These are phyloP conservation scores for Hypoxylon lienhwacheense DNA, from an alignment of 495 filamentous ascomycete genomes.

Conservation along the genomic window DNA sequence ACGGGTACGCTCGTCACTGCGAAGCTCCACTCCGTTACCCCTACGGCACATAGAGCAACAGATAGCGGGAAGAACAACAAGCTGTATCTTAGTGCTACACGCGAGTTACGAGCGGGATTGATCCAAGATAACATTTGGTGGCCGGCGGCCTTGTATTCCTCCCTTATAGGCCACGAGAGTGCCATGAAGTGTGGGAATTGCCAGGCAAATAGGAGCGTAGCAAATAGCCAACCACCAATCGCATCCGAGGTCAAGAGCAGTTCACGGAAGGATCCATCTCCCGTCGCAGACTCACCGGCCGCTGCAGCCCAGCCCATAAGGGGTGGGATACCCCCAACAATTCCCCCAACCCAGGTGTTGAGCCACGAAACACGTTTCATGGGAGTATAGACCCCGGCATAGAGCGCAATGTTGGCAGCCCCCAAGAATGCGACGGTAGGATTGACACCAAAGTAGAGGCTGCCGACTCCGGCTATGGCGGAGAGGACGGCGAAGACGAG, in stretches of 20 bases:
- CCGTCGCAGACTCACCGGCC: constrained; percentile 80
- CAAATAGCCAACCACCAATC: constrained; percentile 87
- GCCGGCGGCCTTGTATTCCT: constrained; percentile 86
- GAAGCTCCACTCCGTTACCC: constrained; percentile 88
- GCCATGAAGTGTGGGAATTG: constrained; percentile 99
- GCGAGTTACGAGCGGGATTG: constrained; percentile 77
- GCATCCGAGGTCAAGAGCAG: constrained; percentile 64
- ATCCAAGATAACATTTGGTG: constrained; percentile 91
- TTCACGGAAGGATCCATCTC: constrained; percentile 71
- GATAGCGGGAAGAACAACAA: constrained; percentile 87
- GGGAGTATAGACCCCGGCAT: constrained; percentile 90
- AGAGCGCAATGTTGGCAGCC: constrained; percentile 80
- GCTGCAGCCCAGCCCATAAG: constrained; percentile 98
- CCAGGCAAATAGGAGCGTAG: constrained; percentile 85
- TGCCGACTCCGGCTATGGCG: constrained; percentile 64
- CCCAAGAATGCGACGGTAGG: constrained; percentile 88
- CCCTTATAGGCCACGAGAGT: constrained; percentile 79
- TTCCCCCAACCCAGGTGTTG: constrained; percentile 93
- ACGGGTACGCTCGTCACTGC: constrained; percentile 76
- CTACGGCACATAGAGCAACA: constrained; percentile 73
- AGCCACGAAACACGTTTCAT: constrained; percentile 82
- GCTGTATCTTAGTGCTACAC: constrained; percentile 88
- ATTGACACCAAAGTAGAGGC: constrained; percentile 87
- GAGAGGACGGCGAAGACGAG: constrained; percentile 74
- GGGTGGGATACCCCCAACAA: constrained; percentile 92